phyloP scores from a whole-genome alignment of 768 basidiomycete species.

The Rhodotorula diobovata region DNA sequence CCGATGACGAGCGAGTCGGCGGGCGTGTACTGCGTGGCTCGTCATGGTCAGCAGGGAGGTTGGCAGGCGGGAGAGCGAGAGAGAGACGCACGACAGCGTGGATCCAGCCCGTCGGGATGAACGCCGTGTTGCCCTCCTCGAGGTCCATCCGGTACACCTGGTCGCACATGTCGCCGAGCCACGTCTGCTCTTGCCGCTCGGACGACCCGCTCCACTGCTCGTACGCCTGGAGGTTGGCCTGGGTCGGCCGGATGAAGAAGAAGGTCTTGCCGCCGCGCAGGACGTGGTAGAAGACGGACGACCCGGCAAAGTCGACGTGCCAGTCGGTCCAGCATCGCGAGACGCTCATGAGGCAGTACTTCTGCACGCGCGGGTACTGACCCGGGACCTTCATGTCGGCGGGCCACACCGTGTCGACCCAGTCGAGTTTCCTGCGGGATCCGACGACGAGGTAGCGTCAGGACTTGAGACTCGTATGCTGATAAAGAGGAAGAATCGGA shows the following conservation, averaged over 20 bases:
- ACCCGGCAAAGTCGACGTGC: conserved; percentile 98
- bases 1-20: conserved; percentile 90
- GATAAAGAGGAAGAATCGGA: neutral
- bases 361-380: conserved; percentile 82
- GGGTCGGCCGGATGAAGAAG: conserved; percentile 88
- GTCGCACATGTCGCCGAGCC: conserved; percentile 90
- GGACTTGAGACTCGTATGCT: neutral
- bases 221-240: conserved; percentile 78
- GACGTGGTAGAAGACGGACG: conserved; percentile 69
- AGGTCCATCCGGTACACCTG: conserved; percentile 81
- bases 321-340: conserved; percentile 94
- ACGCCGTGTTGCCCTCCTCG: conserved; percentile 72
- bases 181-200: conserved; percentile 79
- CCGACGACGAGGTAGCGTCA: neutral
- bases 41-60: too few species aligned
- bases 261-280: conserved; percentile 85
- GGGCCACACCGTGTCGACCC: conserved; percentile 97
- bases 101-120: conserved; percentile 80
- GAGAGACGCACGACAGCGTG: conserved; percentile 78
- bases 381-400: conserved; percentile 65
- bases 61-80: neutral
- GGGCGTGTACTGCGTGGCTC: conserved; percentile 69
- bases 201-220: conserved; percentile 71
- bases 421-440: conserved; percentile 75
- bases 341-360: conserved; percentile 97